Evolutionary conservation across 371 early-diverging fungal genomes (phyloP).

Genomic region (Lichtheimia ornata): DNA sequence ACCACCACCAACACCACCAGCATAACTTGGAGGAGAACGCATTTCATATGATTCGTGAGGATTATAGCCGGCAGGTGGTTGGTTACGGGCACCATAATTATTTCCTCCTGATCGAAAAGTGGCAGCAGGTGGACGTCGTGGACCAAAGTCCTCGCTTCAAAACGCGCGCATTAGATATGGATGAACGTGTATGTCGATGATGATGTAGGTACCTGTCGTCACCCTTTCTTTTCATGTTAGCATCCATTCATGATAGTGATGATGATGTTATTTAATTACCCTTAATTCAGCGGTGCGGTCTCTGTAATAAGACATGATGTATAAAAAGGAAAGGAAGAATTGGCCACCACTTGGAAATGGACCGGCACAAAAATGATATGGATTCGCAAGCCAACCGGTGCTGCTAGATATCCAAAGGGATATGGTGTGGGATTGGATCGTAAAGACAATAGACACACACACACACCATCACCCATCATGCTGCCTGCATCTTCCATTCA

Average conservation of each 20-base stretch:
- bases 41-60: slow-evolving; percentile 20
- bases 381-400: too few relatives aligned
- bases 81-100: not conserved
- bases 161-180: not conserved
- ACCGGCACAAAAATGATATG: too few relatives aligned
- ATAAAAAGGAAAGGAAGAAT: slow-evolving; percentile 1
- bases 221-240: not conserved
- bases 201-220: not conserved
- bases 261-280: not conserved
- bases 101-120: not conserved
- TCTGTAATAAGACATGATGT: slow-evolving; percentile 12
- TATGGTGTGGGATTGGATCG: too few relatives aligned
- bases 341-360: too few relatives aligned
- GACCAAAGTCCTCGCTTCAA: slow-evolving; percentile 9
- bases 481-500: too few relatives aligned
- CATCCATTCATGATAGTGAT: not conserved
- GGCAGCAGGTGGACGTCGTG: slow-evolving; percentile 13
- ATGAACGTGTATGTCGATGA: too few relatives aligned
- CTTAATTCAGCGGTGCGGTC: slow-evolving; percentile 19
- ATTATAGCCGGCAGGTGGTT: not conserved
- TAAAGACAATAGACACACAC: too few relatives aligned
- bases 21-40: slow-evolving; percentile 1
- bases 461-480: too few relatives aligned
- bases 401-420: too few relatives aligned
- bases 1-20: too few relatives aligned